These are phyloP conservation scores for Cadophora luteo-olivacea DNA, from an alignment of 2,329 filamentous ascomycete species.

Conservation along the genomic window DNA sequence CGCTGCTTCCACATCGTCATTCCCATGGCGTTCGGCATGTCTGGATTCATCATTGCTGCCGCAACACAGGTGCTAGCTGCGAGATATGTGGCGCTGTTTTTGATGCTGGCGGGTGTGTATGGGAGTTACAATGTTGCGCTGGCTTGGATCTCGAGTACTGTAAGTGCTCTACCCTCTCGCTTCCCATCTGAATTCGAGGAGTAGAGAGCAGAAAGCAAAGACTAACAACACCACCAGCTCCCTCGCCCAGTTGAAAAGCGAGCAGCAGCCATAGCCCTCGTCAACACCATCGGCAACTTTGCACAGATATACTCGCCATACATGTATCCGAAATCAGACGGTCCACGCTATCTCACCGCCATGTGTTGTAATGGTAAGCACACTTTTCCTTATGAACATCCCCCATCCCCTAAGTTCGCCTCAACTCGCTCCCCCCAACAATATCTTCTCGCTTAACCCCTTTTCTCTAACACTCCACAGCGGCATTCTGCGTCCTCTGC, in stretches of 20 bases:
- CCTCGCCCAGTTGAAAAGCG: conserved; percentile 34
- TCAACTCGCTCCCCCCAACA: background rate
- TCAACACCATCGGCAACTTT: conserved; percentile 34
- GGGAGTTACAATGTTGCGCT: conserved; percentile 32
- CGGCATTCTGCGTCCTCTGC: conserved; percentile 27
- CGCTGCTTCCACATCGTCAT: conserved; percentile 29
- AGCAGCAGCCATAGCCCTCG: conserved; percentile 35
- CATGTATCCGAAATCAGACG: conserved; percentile 55
- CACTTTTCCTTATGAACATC: background rate
- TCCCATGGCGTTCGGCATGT: conserved; percentile 31
- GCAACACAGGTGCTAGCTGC: conserved; percentile 22
- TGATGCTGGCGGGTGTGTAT: conserved; percentile 31
- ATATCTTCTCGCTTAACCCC: background rate
- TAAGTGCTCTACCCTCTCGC: background rate
- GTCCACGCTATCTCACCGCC: conserved; percentile 33
- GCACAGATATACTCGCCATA: conserved; percentile 68
- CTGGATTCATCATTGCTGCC: conserved; percentile 31
- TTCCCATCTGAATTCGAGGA: no score
- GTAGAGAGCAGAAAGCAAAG: no score
- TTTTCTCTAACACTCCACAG: background rate
- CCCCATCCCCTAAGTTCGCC: background rate
- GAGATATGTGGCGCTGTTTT: conserved; percentile 34
- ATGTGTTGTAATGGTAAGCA: conserved; percentile 26
- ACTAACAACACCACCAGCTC: conserved; percentile 15
- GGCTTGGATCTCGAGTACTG: conserved; percentile 34